A percentile compares a stretch with the other conserved stretches of the same genome.
Conservation (phyloP, 2,329 filamentous ascomycete genomes). For the Scedosporium apiospermum region DNA sequence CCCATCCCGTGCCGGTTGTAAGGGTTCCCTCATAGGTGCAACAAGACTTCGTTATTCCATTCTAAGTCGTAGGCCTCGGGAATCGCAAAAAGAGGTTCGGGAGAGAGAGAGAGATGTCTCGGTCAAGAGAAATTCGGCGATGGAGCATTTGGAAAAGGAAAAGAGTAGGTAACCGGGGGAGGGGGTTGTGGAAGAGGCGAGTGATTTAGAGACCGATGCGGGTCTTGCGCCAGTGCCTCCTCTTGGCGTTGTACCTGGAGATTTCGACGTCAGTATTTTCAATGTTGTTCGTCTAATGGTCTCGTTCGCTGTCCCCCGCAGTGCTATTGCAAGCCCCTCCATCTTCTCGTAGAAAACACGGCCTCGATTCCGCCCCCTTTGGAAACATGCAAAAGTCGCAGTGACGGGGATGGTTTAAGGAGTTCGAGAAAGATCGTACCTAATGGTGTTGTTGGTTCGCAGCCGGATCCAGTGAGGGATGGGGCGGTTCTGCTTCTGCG, state of each 20-base stretch:
- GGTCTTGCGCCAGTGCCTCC: conserved; percentile 99
- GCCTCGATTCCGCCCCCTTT: neutral
- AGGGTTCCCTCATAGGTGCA: neutral
- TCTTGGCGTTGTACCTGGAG: conserved; percentile 97
- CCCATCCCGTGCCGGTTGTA: neutral
- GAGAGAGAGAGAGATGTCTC: neutral
- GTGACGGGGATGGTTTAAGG: neutral
- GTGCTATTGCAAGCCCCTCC: too few relatives aligned
- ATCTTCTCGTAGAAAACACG: too few relatives aligned
- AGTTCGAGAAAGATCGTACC: conserved; percentile 52
- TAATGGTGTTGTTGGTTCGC: conserved; percentile 97
- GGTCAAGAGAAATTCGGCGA: conserved; percentile 6
- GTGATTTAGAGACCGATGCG: conserved; percentile 85
- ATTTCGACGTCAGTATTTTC: neutral
- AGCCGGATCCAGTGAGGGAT: conserved; percentile 99
- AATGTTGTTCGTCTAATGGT: neutral
- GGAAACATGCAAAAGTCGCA: neutral
- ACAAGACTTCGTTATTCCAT: neutral
- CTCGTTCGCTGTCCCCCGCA: too few relatives aligned
- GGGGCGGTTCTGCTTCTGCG: conserved; percentile 99
- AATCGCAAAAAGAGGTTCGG: neutral
- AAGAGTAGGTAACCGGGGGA: neutral
- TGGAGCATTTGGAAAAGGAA: neutral
- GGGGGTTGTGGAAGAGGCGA: conserved; percentile 1
- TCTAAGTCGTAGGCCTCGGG: neutral